Evolutionary conservation across 2,329 filamentous ascomycete genomes (phyloP), one percentile per base, ranked within the genome.

Genomic region (Zymoseptoria passerinii): DNA sequence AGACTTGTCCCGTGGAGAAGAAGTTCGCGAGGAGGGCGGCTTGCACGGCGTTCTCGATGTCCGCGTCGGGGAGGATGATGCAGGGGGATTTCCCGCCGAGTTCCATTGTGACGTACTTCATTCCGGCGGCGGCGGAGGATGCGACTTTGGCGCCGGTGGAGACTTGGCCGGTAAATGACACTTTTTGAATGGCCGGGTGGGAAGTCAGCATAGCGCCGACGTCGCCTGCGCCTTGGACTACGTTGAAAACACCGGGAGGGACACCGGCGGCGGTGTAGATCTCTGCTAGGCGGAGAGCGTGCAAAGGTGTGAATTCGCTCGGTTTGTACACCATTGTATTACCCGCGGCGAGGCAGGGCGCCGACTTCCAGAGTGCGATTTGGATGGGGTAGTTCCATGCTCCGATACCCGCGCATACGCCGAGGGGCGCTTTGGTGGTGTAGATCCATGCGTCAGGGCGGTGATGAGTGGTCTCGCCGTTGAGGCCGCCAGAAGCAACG

Each of bases 11-110:
- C 0, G 88, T 89, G 65, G 87, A 91, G 79, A 89, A 95, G 77
- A 95, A 95, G 74, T 95, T 95, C 67, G 90, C 91, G 80, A 95
- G 90, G 87, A 95, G 92, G 63, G 90, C 90, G 28, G 89, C 88
- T 68, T 95, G 87, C 35, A 90, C 91, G n/a, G 91, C 91, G 67
- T 84, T 83, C 51, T 89, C 85, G 19, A 92, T 73, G 54, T 90
- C 83, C 16, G 88, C 88, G 68, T 95, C 90, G 0, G 89, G 88
- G 0, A 95, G 83, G 52, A 96, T 80, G 54, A 96, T 78, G 49
- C 90, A 78, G 0, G 90, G 89, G 60, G 86, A 90, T 76, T 95
- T 95, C 53, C 91, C 91, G 56, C 91, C 91, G 0, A 95, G 81
- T 75, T 96, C 91, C 88, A 95, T 92, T 19, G 91, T 95, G 53